Percentiles rank a stretch among this genome's conserved stretches.
Evolutionary conservation across 805 yeast genomes (phyloP).

Genomic region (Priceomyces melissophilus): DNA sequence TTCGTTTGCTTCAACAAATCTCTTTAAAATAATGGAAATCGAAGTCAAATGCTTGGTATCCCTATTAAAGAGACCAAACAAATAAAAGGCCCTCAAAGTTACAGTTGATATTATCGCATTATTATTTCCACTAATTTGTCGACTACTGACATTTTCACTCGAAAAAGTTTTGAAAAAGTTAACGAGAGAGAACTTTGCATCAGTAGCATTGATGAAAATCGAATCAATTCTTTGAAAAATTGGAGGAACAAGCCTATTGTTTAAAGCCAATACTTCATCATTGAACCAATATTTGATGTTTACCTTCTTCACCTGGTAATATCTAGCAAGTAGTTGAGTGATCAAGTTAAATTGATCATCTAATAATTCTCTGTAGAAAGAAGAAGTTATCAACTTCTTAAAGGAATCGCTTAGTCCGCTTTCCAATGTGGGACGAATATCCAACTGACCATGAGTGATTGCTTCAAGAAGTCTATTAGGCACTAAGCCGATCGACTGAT

Average conservation of each 20-base stretch:
- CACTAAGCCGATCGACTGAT: slow-evolving; percentile 72
- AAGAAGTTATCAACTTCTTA: slow-evolving; percentile 48
- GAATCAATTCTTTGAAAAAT: slow-evolving; percentile 36
- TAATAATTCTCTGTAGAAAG: slow-evolving; percentile 46
- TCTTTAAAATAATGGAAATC: slow-evolving; percentile 50
- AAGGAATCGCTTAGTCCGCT: slow-evolving; percentile 58
- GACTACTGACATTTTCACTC: slow-evolving; percentile 14
- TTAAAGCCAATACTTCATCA: slow-evolving; percentile 41
- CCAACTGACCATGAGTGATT: slow-evolving; percentile 58
- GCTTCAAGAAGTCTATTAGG: slow-evolving; percentile 64
- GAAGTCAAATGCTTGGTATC: slow-evolving; percentile 41
- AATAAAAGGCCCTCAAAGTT: slow-evolving; percentile 49
- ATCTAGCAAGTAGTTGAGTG: slow-evolving; percentile 73
- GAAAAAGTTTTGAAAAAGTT: slow-evolving; percentile 19
- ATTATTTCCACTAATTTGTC: slow-evolving; percentile 34
- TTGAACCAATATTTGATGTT: slow-evolving; percentile 53
- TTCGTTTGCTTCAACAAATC: slow-evolving; percentile 19
- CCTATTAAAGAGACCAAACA: slow-evolving; percentile 47
- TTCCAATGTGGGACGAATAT: slow-evolving; percentile 66
- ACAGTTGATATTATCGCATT: slow-evolving; percentile 58
- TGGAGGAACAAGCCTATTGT: slow-evolving; percentile 54
- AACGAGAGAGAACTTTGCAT: slow-evolving; percentile 21
- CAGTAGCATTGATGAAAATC: slow-evolving; percentile 14
- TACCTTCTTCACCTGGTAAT: slow-evolving; percentile 73
- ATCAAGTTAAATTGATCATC: slow-evolving; percentile 64